These are phyloP conservation scores for Botrytis aclada DNA, from an alignment of 2,329 filamentous ascomycete species.

Conservation along the genomic window DNA sequence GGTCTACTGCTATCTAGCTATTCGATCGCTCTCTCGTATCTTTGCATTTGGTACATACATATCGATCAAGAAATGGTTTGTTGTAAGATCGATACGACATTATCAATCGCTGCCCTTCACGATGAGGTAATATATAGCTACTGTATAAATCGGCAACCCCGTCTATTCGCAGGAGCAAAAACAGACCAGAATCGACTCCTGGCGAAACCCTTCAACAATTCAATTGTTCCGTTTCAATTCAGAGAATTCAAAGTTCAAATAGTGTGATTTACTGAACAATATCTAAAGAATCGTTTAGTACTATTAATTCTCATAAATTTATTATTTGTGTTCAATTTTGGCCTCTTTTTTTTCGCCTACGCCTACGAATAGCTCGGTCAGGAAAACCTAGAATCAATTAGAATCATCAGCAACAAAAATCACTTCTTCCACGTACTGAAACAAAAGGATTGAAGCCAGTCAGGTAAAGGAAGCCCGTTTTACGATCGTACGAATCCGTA, in stretches of 20 bases:
- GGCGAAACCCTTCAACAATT: no score
- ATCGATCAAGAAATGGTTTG: neutral
- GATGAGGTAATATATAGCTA: constrained; percentile 9
- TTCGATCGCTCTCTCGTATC: constrained; percentile 11
- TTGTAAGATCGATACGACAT: constrained; percentile 2
- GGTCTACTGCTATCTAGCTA: neutral
- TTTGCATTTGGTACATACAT: neutral
- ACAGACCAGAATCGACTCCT: no score
- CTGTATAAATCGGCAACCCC: neutral
- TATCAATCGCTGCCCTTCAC: constrained; percentile 1
- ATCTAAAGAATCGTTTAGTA: no score
- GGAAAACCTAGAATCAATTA: neutral
- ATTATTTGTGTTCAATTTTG: no score
- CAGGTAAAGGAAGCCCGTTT: constrained; percentile 7
- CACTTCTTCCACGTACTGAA: constrained; percentile 2
- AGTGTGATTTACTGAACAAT: no score
- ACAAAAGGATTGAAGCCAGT: constrained; percentile 6
- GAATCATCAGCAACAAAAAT: neutral
- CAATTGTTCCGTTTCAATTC: no score
- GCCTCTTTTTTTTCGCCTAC: no score
- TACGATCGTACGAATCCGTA: neutral
- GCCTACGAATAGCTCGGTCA: neutral
- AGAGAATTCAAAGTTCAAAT: no score
- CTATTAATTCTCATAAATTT: no score
- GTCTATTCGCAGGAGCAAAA: no score